Evolutionary conservation across 78 protist species (phyloP).

Genomic region (Guillardia theta): DNA sequence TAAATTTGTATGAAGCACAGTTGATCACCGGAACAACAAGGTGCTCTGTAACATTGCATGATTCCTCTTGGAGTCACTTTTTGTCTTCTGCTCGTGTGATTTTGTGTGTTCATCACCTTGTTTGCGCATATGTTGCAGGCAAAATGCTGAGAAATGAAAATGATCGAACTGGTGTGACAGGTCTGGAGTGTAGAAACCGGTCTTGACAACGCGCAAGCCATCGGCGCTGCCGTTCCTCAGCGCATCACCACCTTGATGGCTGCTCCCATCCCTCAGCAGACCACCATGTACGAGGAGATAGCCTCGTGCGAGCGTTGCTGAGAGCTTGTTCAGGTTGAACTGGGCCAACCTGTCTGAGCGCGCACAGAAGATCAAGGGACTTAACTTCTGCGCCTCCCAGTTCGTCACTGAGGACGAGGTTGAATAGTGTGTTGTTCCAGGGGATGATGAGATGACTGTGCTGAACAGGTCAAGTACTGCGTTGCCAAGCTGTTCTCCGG

Average conservation of each 20-base stretch:
- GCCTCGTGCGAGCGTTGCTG: not conserved
- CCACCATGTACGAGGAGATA: not conserved
- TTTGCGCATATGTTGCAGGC: not conserved
- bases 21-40: too few species aligned
- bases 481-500: slow-evolving; percentile 12
- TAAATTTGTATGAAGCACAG: too few species aligned
- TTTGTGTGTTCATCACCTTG: not conserved
- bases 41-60: not conserved
- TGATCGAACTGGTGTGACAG: not conserved
- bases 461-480: not conserved
- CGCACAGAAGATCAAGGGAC: slow-evolving; percentile 29
- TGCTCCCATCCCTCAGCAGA: not conserved
- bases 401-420: slow-evolving; percentile 36
- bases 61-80: not conserved
- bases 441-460: too few species aligned
- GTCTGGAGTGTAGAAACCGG: not conserved
- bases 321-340: not conserved
- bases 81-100: not conserved
- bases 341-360: slow-evolving; percentile 20
- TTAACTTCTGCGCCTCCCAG: slow-evolving; percentile 14
- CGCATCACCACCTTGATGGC: not conserved
- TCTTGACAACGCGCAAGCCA: not conserved
- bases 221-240: not conserved
- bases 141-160: not conserved
- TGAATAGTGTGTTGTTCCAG: not conserved